These are phyloP conservation scores for Salix koriyanagi DNA, from an alignment of 345 rosid genomes.

Conservation along the genomic window DNA sequence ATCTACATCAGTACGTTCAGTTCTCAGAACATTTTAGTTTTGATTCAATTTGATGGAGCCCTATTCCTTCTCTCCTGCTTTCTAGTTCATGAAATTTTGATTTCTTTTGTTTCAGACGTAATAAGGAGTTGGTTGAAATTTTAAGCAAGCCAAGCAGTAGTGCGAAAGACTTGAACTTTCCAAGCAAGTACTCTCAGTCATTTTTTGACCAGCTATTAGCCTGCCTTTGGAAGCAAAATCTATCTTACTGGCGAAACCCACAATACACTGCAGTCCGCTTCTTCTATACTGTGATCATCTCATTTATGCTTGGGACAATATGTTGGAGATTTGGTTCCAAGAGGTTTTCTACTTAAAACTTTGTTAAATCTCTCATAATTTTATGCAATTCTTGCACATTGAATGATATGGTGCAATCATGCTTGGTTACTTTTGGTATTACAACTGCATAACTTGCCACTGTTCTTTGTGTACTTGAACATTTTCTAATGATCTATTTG, in stretches of 20 bases:
- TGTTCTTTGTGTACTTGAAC: background rate
- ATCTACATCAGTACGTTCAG: conserved; percentile 60
- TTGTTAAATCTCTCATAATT: background rate
- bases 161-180: conserved; percentile 69
- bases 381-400: background rate
- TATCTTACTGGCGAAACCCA: conserved; percentile 94
- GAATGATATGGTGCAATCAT: background rate
- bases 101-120: conserved; percentile 44
- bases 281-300: conserved; percentile 89
- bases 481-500: background rate
- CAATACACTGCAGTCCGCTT: conserved; percentile 95
- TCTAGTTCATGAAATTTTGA: conserved; percentile 3
- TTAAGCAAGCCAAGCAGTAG: conserved; percentile 67
- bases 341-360: conserved; percentile 41
- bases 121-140: conserved; percentile 62
- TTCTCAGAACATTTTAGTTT: conserved; percentile 8
- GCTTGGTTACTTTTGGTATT: background rate
- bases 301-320: conserved; percentile 92
- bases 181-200: conserved; percentile 75
- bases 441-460: background rate
- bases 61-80: background rate
- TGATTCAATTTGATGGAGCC: background rate
- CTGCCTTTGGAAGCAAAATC: conserved; percentile 94
- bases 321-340: conserved; percentile 92
- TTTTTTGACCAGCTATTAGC: conserved; percentile 72